Percentiles rank a stretch among this genome's conserved stretches.
phyloP scores from a whole-genome alignment of 805 yeast species.

The Dipodascopsis uninucleata region DNA sequence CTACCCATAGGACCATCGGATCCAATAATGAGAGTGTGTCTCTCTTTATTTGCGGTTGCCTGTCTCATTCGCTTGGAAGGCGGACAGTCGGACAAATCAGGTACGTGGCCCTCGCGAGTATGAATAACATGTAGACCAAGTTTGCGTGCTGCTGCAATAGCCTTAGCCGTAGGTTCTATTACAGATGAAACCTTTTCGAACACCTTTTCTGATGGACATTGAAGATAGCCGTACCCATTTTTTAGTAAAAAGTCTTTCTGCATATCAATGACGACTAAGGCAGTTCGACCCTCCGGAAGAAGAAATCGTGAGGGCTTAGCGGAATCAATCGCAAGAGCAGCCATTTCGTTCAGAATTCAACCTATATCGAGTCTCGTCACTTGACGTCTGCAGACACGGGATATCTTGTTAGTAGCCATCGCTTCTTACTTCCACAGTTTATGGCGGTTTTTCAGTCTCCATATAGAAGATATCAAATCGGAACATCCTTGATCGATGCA shows the following conservation, averaged over 20 bases:
- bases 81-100: slow-evolving; percentile 34
- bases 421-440: too few relatives aligned
- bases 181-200: slow-evolving; percentile 31
- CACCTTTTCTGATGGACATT: slow-evolving; percentile 32
- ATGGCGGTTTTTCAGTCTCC: too few relatives aligned
- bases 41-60: slow-evolving; percentile 24
- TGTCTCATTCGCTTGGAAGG: slow-evolving; percentile 34
- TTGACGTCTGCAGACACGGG: too few relatives aligned
- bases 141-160: slow-evolving; percentile 33
- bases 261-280: slow-evolving; percentile 37
- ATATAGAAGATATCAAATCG: too few relatives aligned
- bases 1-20: slow-evolving; percentile 37
- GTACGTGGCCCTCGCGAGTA: slow-evolving; percentile 37
- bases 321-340: slow-evolving; percentile 10
- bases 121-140: slow-evolving; percentile 36
- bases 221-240: slow-evolving; percentile 35
- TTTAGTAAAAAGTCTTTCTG: slow-evolving; percentile 36
- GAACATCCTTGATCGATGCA: too few relatives aligned
- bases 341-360: too few relatives aligned
- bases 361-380: too few relatives aligned
- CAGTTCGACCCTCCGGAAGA: slow-evolving; percentile 30
- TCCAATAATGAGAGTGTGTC: slow-evolving; percentile 33
- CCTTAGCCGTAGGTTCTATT: slow-evolving; percentile 30
- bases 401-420: too few relatives aligned
- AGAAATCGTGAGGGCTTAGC: slow-evolving; percentile 25